Percentiles rank a stretch among this genome's conserved stretches.
These are phyloP conservation scores for Leishmania amazonensis DNA, from an alignment of 208 protist genomes.

Conservation along the genomic window DNA sequence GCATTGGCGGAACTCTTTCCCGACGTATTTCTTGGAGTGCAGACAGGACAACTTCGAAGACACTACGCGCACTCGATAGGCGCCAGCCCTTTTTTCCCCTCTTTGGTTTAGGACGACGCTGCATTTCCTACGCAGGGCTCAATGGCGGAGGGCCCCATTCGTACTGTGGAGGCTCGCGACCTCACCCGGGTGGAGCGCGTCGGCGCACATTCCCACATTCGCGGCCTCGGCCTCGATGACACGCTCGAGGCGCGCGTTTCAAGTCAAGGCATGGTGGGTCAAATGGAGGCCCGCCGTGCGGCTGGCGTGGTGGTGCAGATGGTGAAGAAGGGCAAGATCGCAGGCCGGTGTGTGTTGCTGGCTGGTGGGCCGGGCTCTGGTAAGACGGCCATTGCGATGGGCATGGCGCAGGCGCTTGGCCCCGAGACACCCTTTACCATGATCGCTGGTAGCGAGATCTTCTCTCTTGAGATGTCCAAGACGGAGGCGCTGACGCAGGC, in stretches of 20 bases:
- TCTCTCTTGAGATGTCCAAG: conserved; percentile 99
- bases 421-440: conserved; percentile 99
- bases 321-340: conserved; percentile 99
- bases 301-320: conserved; percentile 96
- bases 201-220: conserved; percentile 99
- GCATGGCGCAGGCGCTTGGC: conserved; percentile 98
- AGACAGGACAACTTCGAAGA: background rate
- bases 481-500: conserved; percentile 99
- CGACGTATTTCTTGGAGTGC: background rate
- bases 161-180: conserved; percentile 95
- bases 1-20: background rate
- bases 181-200: conserved; percentile 97
- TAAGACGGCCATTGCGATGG: conserved; percentile 99
- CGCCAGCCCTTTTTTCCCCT: background rate
- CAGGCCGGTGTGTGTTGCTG: conserved; percentile 99
- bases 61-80: background rate
- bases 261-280: conserved; percentile 99
- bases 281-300: conserved; percentile 92
- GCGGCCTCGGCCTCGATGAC: conserved; percentile 99
- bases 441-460: conserved; percentile 99
- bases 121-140: background rate
- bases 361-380: conserved; percentile 97
- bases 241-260: conserved; percentile 93
- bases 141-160: conserved; percentile 77
- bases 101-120: background rate